Evolutionary conservation across 2,329 filamentous ascomycete genomes (phyloP).

Genomic region (Bimuria novae-zelandiae): DNA sequence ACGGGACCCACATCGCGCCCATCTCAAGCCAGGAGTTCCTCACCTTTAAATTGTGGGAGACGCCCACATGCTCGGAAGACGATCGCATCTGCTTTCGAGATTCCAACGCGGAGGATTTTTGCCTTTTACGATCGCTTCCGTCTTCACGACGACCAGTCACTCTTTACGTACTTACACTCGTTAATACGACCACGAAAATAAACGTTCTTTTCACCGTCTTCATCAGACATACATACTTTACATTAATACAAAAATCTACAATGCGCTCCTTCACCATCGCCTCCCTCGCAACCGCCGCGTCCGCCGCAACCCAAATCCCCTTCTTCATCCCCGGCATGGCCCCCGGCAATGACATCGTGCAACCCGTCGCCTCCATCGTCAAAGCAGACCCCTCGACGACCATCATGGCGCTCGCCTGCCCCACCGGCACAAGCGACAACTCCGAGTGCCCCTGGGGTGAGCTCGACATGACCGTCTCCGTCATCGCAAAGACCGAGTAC

Average conservation of each 20-base stretch:
- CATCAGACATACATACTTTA: background rate
- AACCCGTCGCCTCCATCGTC: conserved; percentile 30
- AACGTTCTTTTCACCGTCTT: too few species aligned
- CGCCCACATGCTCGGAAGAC: background rate
- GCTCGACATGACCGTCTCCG: conserved; percentile 18
- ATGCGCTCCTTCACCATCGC: background rate
- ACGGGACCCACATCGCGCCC: background rate
- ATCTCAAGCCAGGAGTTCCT: background rate
- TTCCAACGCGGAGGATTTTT: background rate
- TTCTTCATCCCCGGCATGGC: conserved; percentile 6
- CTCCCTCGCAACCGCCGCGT: background rate
- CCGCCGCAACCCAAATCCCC: background rate
- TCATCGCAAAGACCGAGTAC: conserved; percentile 28
- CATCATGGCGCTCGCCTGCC: conserved; percentile 28
- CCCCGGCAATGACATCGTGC: conserved; percentile 17
- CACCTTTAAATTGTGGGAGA: background rate
- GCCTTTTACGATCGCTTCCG: background rate
- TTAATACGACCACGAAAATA: background rate
- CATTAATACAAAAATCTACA: background rate
- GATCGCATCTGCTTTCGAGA: background rate
- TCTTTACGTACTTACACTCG: conserved; percentile 1
- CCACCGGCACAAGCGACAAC: conserved; percentile 19
- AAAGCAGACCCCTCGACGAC: conserved; percentile 27
- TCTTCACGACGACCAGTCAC: background rate
- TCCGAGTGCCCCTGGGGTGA: conserved; percentile 34